Evolutionary conservation across 345 rosid species (phyloP).

Genomic region (Eutrema japonicum): DNA sequence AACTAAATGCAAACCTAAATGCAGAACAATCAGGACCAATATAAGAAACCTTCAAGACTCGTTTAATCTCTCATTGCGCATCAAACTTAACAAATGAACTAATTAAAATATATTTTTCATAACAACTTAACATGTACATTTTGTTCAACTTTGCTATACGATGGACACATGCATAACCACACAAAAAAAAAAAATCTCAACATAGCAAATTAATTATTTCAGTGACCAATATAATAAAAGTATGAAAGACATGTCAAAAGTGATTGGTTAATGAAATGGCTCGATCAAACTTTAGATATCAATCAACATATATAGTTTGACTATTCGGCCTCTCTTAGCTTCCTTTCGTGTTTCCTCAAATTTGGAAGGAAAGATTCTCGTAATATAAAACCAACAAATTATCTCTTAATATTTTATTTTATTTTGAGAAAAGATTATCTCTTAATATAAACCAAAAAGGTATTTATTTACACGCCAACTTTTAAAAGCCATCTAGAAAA

Average conservation of each 20-base stretch:
- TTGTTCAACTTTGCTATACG: background rate
- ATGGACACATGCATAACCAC: background rate
- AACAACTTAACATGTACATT: slow-evolving; percentile 6
- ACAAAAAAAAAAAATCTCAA: background rate
- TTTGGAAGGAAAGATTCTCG: slow-evolving; percentile 21
- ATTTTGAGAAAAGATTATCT: too few relatives aligned
- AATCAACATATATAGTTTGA: slow-evolving; percentile 37
- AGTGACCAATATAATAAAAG: background rate
- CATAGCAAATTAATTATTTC: background rate
- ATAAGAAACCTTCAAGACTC: background rate
- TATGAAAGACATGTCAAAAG: slow-evolving; percentile 16
- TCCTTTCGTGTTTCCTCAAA: slow-evolving; percentile 28
- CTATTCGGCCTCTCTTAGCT: slow-evolving; percentile 29
- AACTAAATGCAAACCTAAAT: background rate
- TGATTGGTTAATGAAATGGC: slow-evolving; percentile 14
- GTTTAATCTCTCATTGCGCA: background rate
- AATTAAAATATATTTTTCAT: background rate
- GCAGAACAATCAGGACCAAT: too few relatives aligned
- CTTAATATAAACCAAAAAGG: background rate
- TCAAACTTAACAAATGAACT: background rate
- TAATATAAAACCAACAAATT: background rate
- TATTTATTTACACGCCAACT: background rate
- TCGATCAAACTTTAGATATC: slow-evolving; percentile 31
- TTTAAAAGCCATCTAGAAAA: background rate
- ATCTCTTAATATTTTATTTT: background rate